phyloP scores from a whole-genome alignment of 2,329 filamentous ascomycete genomes.

The Trichoderma sp. region DNA sequence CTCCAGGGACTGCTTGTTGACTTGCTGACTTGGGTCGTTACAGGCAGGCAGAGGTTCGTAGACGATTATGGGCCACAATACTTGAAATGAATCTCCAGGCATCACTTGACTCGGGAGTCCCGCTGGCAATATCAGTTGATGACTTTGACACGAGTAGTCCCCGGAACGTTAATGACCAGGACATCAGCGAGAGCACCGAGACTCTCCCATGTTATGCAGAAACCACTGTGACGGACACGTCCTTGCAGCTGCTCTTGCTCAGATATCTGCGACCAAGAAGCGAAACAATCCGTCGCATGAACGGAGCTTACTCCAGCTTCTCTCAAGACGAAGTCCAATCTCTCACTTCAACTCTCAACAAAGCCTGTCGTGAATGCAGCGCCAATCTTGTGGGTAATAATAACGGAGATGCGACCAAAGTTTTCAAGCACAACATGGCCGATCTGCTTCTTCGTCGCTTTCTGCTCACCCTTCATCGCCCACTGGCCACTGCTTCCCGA shows the following conservation, averaged over 20 bases:
- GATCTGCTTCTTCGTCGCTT: not conserved
- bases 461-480: not conserved
- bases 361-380: not conserved
- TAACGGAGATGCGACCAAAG: not conserved
- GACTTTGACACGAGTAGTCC: slow-evolving; percentile 55
- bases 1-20: not conserved
- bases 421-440: not conserved
- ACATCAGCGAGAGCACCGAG: not conserved
- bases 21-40: not conserved
- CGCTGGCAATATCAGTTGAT: slow-evolving; percentile 47
- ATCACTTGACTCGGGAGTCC: slow-evolving; percentile 53
- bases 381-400: not conserved
- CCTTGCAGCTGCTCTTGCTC: not conserved
- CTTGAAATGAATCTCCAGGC: slow-evolving; percentile 56
- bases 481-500: not conserved
- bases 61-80: slow-evolving; percentile 58
- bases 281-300: not conserved
- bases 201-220: not conserved
- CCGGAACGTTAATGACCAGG: slow-evolving; percentile 40
- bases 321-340: not conserved
- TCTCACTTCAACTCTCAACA: not conserved
- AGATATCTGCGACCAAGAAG: not conserved
- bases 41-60: slow-evolving; percentile 52
- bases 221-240: not conserved
- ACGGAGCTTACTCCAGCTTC: not conserved